Conservation (phyloP, 2,329 filamentous ascomycete genomes). For the Thermoascus crustaceus region DNA sequence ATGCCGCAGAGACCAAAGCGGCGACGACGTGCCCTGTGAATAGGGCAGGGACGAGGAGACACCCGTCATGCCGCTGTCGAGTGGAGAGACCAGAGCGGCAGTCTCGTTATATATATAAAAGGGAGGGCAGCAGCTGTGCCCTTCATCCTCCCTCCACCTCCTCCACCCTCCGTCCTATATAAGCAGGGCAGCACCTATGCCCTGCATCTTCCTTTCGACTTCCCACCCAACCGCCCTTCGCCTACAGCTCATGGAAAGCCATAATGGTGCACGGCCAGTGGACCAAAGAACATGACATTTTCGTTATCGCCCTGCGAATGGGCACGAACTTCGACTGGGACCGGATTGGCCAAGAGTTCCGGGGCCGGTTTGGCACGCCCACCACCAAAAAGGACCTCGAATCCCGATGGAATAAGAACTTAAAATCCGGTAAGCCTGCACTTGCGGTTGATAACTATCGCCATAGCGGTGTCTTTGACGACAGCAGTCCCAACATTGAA, state of each 20-base stretch:
- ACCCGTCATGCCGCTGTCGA: neutral
- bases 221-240: too few species aligned
- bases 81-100: neutral
- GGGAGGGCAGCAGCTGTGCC: neutral
- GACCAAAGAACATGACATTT: slow-evolving; percentile 9
- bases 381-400: slow-evolving; percentile 11
- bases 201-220: neutral
- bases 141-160: neutral
- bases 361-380: slow-evolving; percentile 4
- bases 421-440: slow-evolving; percentile 1
- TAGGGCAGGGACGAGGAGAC: too few species aligned
- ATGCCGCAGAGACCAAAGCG: too few species aligned
- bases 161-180: too few species aligned
- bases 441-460: slow-evolving; percentile 2
- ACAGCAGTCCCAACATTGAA: neutral
- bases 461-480: neutral
- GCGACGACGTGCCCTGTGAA: too few species aligned
- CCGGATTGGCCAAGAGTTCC: slow-evolving; percentile 7
- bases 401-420: slow-evolving; percentile 12
- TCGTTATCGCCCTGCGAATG: slow-evolving; percentile 11
- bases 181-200: neutral
- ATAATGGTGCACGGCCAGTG: slow-evolving; percentile 4
- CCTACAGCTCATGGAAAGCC: neutral
- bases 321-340: slow-evolving; percentile 12
- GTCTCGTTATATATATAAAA: slow-evolving; percentile 1